These are phyloP conservation scores for Colletotrichum cuscutae DNA, from an alignment of 2,329 filamentous ascomycete genomes.

Conservation along the genomic window DNA sequence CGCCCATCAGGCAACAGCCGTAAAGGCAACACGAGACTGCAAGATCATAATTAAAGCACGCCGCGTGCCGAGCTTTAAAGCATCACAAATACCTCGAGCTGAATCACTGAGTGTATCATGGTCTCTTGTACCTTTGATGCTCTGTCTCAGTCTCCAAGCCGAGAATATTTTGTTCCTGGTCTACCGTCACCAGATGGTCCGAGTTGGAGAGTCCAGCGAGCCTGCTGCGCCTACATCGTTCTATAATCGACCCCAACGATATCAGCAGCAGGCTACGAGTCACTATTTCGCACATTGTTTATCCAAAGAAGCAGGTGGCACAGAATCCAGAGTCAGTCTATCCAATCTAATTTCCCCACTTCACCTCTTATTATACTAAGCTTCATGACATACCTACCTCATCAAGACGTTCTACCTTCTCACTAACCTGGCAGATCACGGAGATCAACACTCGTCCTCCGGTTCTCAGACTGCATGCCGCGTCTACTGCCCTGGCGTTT, in stretches of 20 bases:
- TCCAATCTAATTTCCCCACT: background rate
- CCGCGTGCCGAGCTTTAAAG: background rate
- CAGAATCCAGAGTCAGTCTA: background rate
- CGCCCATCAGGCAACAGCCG: background rate
- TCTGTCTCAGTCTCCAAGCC: background rate
- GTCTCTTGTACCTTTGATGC: background rate
- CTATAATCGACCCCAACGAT: too few species aligned
- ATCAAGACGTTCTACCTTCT: background rate
- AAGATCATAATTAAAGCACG: background rate
- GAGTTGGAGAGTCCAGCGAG: background rate
- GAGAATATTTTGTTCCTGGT: background rate
- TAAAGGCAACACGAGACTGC: background rate
- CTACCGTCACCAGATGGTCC: background rate
- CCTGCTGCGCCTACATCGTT: background rate
- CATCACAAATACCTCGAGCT: background rate
- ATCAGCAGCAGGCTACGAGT: slow-evolving; percentile 3
- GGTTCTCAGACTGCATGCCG: background rate
- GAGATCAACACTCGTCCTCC: background rate
- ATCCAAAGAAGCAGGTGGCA: slow-evolving; percentile 2
- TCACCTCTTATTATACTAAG: background rate
- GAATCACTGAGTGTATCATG: background rate
- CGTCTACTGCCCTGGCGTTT: slow-evolving; percentile 14
- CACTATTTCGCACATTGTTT: background rate
- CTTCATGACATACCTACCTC: background rate
- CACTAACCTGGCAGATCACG: background rate